Conservation (phyloP, 345 rosid species). For the Ceriops tagal region DNA sequence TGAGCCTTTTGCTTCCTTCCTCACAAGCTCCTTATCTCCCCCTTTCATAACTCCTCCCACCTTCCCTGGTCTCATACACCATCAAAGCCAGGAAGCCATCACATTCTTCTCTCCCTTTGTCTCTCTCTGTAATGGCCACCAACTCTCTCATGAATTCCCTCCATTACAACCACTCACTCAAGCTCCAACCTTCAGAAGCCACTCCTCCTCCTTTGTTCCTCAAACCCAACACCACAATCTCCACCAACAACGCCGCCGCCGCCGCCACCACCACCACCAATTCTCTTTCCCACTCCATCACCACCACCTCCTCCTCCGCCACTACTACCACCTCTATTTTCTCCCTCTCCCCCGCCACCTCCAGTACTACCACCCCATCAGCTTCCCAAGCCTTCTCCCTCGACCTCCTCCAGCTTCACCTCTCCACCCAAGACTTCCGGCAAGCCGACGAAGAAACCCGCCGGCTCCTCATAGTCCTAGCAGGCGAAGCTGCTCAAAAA, state of each 20-base stretch:
- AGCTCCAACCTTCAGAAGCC: conserved; percentile 25
- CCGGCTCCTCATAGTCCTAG: conserved; percentile 66
- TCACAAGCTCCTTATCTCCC: conserved; percentile 23
- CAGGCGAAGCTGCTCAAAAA: conserved; percentile 71
- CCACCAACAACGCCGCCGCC: conserved; percentile 27
- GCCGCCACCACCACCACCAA: conserved; percentile 31
- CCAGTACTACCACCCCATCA: conserved; percentile 26
- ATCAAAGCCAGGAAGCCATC: background rate
- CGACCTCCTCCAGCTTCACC: conserved; percentile 61
- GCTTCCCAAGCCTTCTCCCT: conserved; percentile 45
- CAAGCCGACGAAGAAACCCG: conserved; percentile 92
- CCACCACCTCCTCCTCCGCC: conserved; percentile 24
- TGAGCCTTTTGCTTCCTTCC: conserved; percentile 21
- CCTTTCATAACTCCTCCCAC: background rate
- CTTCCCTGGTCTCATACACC: background rate
- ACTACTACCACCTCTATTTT: conserved; percentile 10
- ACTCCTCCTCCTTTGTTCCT: conserved; percentile 19
- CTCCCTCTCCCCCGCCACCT: conserved; percentile 23
- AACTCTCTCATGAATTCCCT: conserved; percentile 38
- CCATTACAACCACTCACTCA: conserved; percentile 26
- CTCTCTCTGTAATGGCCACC: conserved; percentile 38
- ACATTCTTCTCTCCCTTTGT: background rate
- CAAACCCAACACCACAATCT: conserved; percentile 8
- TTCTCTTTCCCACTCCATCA: conserved; percentile 20
- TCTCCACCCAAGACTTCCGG: conserved; percentile 59